Conservation (phyloP, 495 filamentous ascomycete genomes). For the Recurvomyces mirabilis region DNA sequence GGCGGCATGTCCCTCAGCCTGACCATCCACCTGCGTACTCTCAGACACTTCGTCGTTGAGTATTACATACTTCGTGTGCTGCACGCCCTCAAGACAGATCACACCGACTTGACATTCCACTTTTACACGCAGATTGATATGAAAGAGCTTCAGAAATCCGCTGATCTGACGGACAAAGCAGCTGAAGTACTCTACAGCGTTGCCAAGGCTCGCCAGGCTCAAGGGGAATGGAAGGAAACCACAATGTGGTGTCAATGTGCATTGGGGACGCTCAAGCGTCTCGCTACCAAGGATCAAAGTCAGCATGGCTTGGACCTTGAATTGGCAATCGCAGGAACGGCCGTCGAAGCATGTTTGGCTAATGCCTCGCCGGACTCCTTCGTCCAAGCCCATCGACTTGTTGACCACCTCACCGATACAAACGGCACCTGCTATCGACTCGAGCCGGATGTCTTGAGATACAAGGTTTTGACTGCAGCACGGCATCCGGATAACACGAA, state of each 20-base stretch:
- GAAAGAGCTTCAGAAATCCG: slow-evolving; percentile 30
- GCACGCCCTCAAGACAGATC: slow-evolving; percentile 60
- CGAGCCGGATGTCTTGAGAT: slow-evolving; percentile 54
- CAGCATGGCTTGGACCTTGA: slow-evolving; percentile 51
- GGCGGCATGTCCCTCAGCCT: slow-evolving; percentile 21
- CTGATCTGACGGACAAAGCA: slow-evolving; percentile 50
- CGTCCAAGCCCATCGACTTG: slow-evolving; percentile 44
- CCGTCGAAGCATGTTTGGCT: slow-evolving; percentile 5
- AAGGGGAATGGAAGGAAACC: slow-evolving; percentile 44
- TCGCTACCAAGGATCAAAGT: slow-evolving; percentile 46
- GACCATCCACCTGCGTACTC: slow-evolving; percentile 23
- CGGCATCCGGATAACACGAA: slow-evolving; percentile 18
- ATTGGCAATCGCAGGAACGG: slow-evolving; percentile 49
- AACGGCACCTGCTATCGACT: slow-evolving; percentile 50
- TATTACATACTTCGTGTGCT: slow-evolving; percentile 53
- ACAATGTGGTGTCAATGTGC: slow-evolving; percentile 67
- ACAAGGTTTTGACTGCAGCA: slow-evolving; percentile 47
- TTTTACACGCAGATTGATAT: slow-evolving; percentile 47
- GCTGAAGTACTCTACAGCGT: slow-evolving; percentile 63
- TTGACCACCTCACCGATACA: slow-evolving; percentile 42
- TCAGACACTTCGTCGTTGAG: slow-evolving; percentile 41
- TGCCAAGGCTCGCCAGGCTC: slow-evolving; percentile 48
- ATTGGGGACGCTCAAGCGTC: slow-evolving; percentile 44
- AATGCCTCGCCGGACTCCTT: slow-evolving; percentile 31
- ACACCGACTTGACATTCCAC: slow-evolving; percentile 65